A percentile compares a stretch with the other conserved stretches of the same genome.
Conservation (phyloP, 345 rosid genomes). For the Rhodomyrtus tomentosa region DNA sequence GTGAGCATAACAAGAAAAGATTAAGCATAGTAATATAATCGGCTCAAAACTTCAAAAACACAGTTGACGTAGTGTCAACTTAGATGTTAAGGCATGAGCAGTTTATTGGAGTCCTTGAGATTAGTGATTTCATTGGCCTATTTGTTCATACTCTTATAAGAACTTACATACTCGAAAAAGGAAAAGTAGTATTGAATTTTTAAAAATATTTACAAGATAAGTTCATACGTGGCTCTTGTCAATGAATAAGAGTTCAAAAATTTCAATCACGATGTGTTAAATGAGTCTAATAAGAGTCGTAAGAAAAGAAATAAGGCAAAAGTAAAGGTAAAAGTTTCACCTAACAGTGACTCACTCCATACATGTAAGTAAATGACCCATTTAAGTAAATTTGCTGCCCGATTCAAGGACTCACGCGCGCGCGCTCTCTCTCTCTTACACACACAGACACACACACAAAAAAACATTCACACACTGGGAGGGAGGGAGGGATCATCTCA, state of each 20-base stretch:
- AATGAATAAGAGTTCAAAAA: neutral
- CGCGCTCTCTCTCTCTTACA: neutral
- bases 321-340: neutral
- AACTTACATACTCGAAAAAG: neutral
- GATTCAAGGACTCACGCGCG: neutral
- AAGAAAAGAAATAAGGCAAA: neutral
- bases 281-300: neutral
- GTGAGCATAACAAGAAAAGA: neutral
- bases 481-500: conserved; percentile 7
- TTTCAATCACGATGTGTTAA: neutral
- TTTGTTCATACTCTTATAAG: neutral
- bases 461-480: neutral
- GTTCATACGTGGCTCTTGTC: neutral
- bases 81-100: neutral
- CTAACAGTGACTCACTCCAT: neutral
- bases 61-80: neutral
- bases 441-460: neutral
- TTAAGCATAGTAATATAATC: neutral
- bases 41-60: neutral
- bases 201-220: neutral
- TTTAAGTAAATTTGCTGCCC: neutral
- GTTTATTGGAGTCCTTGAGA: neutral
- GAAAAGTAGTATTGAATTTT: neutral
- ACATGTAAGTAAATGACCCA: neutral
- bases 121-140: neutral